phyloP scores from a whole-genome alignment of 2,329 filamentous ascomycete genomes.

The Diaporthe batatas region DNA sequence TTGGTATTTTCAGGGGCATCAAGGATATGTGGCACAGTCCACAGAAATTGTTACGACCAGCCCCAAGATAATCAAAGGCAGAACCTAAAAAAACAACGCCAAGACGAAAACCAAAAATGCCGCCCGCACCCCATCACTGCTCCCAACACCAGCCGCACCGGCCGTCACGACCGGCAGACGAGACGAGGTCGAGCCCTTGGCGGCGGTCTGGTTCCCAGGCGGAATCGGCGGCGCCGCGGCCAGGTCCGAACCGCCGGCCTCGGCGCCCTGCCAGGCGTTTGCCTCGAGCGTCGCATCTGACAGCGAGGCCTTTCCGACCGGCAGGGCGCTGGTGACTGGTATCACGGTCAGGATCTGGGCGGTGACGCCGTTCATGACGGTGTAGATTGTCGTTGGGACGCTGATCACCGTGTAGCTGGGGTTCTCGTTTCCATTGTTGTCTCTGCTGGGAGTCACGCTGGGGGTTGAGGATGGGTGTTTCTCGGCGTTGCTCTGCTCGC shows the following conservation, averaged over 20 bases:
- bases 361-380: neutral
- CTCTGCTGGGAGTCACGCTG: neutral
- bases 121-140: neutral
- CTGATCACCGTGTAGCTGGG: neutral
- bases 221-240: neutral
- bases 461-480: neutral
- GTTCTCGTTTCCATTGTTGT: neutral
- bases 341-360: neutral
- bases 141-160: neutral
- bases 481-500: neutral
- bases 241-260: neutral
- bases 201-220: neutral
- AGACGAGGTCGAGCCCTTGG: neutral
- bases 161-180: slow-evolving; percentile 1
- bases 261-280: neutral
- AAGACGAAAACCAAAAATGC: neutral
- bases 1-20: too few species aligned
- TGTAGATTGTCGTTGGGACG: neutral
- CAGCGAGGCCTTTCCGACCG: neutral
- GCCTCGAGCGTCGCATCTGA: neutral
- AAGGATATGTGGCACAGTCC: too few species aligned
- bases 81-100: neutral
- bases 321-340: neutral
- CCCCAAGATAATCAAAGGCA: too few species aligned
- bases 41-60: too few species aligned